Evolutionary conservation across 2,329 filamentous ascomycete genomes (phyloP), one percentile per base, ranked within the genome.

Genomic region (Pseudofabraea citricarpa): DNA sequence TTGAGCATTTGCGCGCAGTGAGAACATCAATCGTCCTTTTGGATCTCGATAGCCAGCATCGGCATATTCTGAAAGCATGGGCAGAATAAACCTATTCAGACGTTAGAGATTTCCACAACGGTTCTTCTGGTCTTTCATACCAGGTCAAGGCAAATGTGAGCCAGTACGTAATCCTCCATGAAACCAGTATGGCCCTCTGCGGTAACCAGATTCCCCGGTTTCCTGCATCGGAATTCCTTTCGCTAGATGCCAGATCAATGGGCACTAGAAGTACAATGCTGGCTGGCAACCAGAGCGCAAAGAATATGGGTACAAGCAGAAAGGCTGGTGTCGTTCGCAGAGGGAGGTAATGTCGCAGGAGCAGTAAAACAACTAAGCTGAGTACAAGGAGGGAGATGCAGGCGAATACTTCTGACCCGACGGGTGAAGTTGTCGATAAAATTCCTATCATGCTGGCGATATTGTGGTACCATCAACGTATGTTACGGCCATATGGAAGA

Each of bases 141-240:
- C 93, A 98, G 44, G 91, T 97, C 59, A 98, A 69, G 40, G 83
- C 81, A 67, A 98, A 98, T 0, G 91, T 97, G 43, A 98, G 73
- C 93, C 93, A 98, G 68, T 98, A 98, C 16, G 86, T 85, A 52
- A 98, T 91, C 60, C 91, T 80, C 93, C 93, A 98, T 45, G 85
- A 85, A 19, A 96, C 88, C 58, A 94, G 72, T 38, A 96, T 73
- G 21, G 90, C 77, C 39, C 82, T 72, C 52, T 85, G 74, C 5
- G 87, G 85, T 24, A 98, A 76, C 88, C 90, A 96, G 59, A 98
- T 87, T 24, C 90, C 93, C 54, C 84, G 79, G 13, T 79, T 75
- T 13, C 78, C 75, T 47, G 78, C 81, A 64, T 86, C 84, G 47
- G 86, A 82, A 40, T 82, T 81, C 37, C 81, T 77, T 18, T 87